Evolutionary conservation across 345 rosid genomes (phyloP), one percentile per base, ranked within the genome.

Genomic region (Passiflora organensis): DNA sequence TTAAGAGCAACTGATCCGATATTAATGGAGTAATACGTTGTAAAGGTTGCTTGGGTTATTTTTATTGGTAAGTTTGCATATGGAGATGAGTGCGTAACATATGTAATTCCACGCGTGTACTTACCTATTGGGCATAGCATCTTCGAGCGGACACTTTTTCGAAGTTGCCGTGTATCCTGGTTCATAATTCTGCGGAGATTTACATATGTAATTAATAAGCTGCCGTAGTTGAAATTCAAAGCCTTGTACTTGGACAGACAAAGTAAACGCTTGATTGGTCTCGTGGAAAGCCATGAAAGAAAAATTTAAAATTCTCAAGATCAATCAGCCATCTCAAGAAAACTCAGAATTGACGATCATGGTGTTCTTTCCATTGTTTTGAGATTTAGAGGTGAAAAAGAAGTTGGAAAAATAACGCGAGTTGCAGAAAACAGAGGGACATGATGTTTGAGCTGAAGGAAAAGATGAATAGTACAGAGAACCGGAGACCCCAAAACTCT

Each of bases 101-200:
- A 58, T 55, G 57, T 8, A 57, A 49, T 57, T 41, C 47, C 58
- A 51, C 38, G 66, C 39, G 45, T 6, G 25, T 39, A n/a, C 38
- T 50, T 77, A 90, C 96, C 97, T 78, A 17, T 80, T 83, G 19
- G 78, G 76, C 58, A 77, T 78, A 50, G 70, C 73, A 50, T 87
- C 94, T 6, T 78, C 64, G 21, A 71, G 41, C 66, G 74, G 79
- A 20, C 78, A 55, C 74, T 78, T 83, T 67, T 82, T 91, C 21
- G 78, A 52, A 61, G 85, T 41, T 60, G 81, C 85, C 6, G 83
- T 78, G 55, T 85, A 88, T 58, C 96, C 95, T 48, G 85, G 81
- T 71, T 65, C 76, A 62, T 83, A 91, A 37, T 73, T 83, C 95
- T 91, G 81, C 68, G 66, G 22, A 0, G 53, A 57, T 23, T 23